Conservation (phyloP, 371 early-diverging fungal genomes). For the Racocetra persica region DNA sequence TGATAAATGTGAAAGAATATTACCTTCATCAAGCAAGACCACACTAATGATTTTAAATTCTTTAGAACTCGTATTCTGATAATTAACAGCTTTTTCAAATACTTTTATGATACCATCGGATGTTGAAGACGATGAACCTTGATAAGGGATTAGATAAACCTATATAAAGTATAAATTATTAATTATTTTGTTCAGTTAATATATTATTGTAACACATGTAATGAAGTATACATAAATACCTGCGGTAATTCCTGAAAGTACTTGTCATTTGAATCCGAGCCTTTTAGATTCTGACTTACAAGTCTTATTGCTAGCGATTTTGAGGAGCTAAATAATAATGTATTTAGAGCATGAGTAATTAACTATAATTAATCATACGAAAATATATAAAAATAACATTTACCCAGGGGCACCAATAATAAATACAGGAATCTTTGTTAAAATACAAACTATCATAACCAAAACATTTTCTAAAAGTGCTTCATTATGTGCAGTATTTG, state of each 20-base stretch:
- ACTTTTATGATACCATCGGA: constrained; percentile 43
- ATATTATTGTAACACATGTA: neutral
- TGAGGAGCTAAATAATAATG: neutral
- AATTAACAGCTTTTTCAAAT: constrained; percentile 40
- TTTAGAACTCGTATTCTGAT: constrained; percentile 32
- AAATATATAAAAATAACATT: neutral
- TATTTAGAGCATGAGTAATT: neutral
- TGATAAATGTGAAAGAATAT: neutral
- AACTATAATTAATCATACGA: neutral
- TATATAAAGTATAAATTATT: neutral
- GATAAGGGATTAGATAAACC: constrained; percentile 42
- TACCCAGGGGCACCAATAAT: constrained; percentile 41
- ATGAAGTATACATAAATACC: constrained; percentile 6
- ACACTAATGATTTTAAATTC: constrained; percentile 37
- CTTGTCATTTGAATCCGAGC: constrained; percentile 37
- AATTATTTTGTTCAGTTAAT: neutral
- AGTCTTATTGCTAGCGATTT: constrained; percentile 41
- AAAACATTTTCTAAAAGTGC: constrained; percentile 43
- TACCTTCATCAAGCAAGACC: constrained; percentile 43
- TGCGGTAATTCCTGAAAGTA: constrained; percentile 42
- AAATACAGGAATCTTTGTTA: constrained; percentile 43
- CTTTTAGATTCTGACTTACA: constrained; percentile 40
- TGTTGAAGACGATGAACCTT: constrained; percentile 43
- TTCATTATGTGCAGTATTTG: constrained; percentile 36
- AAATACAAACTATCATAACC: constrained; percentile 35